A percentile compares a stretch with the other conserved stretches of the same genome.
phyloP scores from a whole-genome alignment of 805 yeast species.

The Candida fluviatilis region DNA sequence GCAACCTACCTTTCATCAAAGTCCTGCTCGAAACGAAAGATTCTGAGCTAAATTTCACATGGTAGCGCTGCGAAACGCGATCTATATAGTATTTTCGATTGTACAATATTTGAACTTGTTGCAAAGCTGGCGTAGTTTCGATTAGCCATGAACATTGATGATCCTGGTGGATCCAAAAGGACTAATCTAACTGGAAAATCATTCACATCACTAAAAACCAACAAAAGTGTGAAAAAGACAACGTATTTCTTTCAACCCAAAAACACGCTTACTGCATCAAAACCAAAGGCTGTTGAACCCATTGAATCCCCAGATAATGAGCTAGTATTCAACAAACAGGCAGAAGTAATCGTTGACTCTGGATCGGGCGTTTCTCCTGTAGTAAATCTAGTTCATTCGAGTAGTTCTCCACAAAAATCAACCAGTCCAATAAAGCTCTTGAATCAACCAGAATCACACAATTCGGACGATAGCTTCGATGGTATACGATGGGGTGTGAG shows the following conservation, averaged over 20 bases:
- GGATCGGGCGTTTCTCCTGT: not conserved
- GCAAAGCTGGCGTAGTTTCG: too few relatives aligned
- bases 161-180: not conserved
- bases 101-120: too few relatives aligned
- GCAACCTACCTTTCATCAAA: too few relatives aligned
- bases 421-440: slow-evolving; percentile 4
- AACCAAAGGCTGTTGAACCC: not conserved
- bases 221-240: slow-evolving; percentile 14
- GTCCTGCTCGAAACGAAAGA: too few relatives aligned
- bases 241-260: slow-evolving; percentile 34
- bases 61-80: not conserved
- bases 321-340: not conserved
- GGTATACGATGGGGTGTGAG: slow-evolving; percentile 43
- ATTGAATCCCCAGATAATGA: not conserved
- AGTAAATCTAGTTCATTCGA: not conserved
- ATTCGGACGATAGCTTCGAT: slow-evolving; percentile 42
- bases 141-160: not conserved
- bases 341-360: not conserved
- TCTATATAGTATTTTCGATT: too few relatives aligned
- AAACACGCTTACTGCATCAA: slow-evolving; percentile 19
- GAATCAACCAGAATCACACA: slow-evolving; percentile 20
- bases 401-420: slow-evolving; percentile 1
- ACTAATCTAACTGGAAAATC: not conserved
- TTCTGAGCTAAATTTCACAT: not conserved
- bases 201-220: not conserved